Evolutionary conservation across 306 rosid species (phyloP), one percentile per base, ranked within the genome.

Genomic region (Canavalia gladiata): DNA sequence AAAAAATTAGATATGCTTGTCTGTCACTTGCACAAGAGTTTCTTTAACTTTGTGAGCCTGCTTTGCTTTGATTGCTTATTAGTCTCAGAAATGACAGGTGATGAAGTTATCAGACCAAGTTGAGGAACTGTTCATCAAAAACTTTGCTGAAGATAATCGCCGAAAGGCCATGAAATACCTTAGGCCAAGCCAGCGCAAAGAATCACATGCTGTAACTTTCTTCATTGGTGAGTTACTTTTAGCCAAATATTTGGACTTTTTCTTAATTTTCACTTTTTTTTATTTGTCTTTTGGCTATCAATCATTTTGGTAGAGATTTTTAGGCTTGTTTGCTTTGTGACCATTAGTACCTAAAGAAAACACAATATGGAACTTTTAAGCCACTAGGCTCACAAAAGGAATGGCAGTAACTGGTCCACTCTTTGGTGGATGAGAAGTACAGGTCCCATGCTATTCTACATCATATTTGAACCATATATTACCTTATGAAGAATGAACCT

Each of bases 151-250:
- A 60, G 97, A 93, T 70, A 87, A 96, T 84, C 45, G 92, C 62
- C 85, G 97, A 59, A 96, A 96, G 88, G 99, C 97, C 89, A 90
- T 96, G 97, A 96, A 93, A 69, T 96, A 92, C 88, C 98, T 96
- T 56, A 93, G 87, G 84, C 99, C 99, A 4, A 90, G 74, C 29
- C 97, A 90, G 71, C 86, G 80, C 3, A 88, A 90, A 86, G 98
- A 93, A 79, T 93, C 98, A 54, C 99, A 96, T 81, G 73, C 94
- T 30, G 90, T 89, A 55, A 90, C 99, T 39, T 93, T 96, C 90
- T 93, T 93, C 86, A 94, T 92, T 79, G 99, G 99, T 93, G 66
- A 89, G 97, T 79, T 72, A 33, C 79, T 68, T 47, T 81, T 76
- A 39, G 31, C 10, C 79, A 79, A 58, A 64, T 76, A 77, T 34